Percentiles rank a stretch among this genome's conserved stretches.
These are phyloP conservation scores for Trichoderma orchidacearum DNA, from an alignment of 495 filamentous ascomycete genomes.

Conservation along the genomic window DNA sequence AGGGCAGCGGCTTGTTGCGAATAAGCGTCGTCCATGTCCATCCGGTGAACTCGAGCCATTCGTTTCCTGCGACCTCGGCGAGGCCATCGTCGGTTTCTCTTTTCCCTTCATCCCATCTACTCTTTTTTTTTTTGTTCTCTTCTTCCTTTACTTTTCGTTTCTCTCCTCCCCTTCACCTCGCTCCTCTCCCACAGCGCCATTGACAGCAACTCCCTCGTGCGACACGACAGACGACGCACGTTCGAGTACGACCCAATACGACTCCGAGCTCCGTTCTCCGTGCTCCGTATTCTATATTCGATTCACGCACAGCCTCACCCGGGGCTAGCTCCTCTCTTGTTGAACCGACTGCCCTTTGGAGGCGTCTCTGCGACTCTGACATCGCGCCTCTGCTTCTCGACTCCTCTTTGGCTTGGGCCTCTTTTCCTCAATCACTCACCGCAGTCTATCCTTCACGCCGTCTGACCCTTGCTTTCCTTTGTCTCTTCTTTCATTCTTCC, in stretches of 20 bases:
- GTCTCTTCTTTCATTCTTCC: background rate
- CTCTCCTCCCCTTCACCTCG: background rate
- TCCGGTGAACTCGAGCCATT: background rate
- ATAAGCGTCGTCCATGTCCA: no score
- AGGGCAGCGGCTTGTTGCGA: background rate
- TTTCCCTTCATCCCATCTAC: background rate
- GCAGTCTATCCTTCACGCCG: background rate
- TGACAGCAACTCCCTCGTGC: background rate
- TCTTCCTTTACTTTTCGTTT: background rate
- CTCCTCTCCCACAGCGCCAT: background rate
- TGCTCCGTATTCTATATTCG: background rate
- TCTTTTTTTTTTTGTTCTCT: background rate
- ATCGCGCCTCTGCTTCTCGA: background rate
- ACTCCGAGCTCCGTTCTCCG: background rate
- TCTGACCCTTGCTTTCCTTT: background rate
- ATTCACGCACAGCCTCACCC: background rate
- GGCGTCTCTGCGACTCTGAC: background rate
- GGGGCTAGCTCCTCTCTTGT: background rate
- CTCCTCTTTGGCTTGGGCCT: background rate
- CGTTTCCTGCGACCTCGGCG: background rate
- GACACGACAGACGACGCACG: background rate
- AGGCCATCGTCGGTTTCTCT: background rate
- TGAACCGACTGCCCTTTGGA: background rate
- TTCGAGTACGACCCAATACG: background rate
- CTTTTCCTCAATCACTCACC: background rate